Percentiles rank a stretch among this genome's conserved stretches.
phyloP scores from a whole-genome alignment of 164 flowering plant genomes.

The Umbellularia californica region DNA sequence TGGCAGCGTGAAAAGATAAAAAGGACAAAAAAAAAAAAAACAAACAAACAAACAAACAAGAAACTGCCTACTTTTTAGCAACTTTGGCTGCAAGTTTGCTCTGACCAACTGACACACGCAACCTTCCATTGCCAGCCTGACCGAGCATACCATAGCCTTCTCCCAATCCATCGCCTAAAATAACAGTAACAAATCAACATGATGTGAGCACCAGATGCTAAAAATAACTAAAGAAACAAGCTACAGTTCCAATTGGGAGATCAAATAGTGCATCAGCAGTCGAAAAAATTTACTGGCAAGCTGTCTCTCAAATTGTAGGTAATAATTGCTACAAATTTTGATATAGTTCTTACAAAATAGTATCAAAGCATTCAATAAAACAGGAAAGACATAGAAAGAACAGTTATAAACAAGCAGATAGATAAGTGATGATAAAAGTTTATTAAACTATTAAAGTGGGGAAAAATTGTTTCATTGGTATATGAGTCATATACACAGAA shows the following conservation, averaged over 20 bases:
- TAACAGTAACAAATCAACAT: neutral
- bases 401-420: too few species aligned
- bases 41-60: neutral
- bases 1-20: neutral
- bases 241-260: neutral
- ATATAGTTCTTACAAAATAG: too few species aligned
- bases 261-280: too few species aligned
- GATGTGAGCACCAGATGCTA: neutral
- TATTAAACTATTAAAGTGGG: too few species aligned
- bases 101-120: conserved; percentile 85
- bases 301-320: too few species aligned
- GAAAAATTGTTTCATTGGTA: too few species aligned
- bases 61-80: conserved; percentile 71
- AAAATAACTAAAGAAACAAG: neutral
- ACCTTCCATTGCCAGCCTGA: conserved; percentile 95
- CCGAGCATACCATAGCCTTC: conserved; percentile 99
- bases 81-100: conserved; percentile 95
- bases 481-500: too few species aligned
- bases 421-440: too few species aligned
- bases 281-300: too few species aligned
- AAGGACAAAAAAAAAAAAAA: neutral
- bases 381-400: neutral
- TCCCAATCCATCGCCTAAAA: conserved; percentile 91
- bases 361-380: neutral
- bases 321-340: too few species aligned